These are phyloP conservation scores for Chalciporus sphaerocephalus DNA, from an alignment of 768 basidiomycete species.

Conservation along the genomic window DNA sequence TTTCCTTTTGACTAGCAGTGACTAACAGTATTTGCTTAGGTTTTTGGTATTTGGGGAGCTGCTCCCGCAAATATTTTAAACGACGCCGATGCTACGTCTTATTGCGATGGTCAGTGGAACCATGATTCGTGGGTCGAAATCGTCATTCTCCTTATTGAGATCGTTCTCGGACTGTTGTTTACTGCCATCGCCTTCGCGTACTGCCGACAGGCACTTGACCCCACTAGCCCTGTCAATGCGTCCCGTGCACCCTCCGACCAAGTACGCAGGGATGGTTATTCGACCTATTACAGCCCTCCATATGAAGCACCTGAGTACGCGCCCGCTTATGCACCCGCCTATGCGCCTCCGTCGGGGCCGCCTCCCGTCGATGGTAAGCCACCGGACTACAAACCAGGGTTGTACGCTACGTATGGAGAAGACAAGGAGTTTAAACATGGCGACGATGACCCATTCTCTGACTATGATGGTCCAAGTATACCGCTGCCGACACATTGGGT, in stretches of 20 bases:
- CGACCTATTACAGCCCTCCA: constrained; percentile 57
- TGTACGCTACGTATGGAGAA: constrained; percentile 25
- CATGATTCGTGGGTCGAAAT: constrained; percentile 69
- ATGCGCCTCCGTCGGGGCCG: constrained; percentile 49
- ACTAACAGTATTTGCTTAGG: constrained; percentile 21
- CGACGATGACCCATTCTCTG: constrained; percentile 56
- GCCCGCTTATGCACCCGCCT: constrained; percentile 42
- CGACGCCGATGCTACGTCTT: constrained; percentile 39
- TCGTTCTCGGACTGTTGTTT: constrained; percentile 55
- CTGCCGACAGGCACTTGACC: constrained; percentile 73
- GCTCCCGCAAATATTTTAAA: constrained; percentile 29
- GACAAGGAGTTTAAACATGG: constrained; percentile 33
- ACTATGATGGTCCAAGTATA: constrained; percentile 39
- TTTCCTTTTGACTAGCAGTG: background rate
- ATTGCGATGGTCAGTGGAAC: constrained; percentile 57
- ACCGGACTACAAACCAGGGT: constrained; percentile 44
- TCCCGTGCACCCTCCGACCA: constrained; percentile 40
- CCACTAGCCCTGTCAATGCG: constrained; percentile 51
- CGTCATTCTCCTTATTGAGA: constrained; percentile 53
- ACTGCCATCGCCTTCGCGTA: constrained; percentile 63
- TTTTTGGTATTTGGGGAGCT: constrained; percentile 57
- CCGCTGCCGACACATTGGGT: constrained; percentile 34
- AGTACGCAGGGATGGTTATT: constrained; percentile 36
- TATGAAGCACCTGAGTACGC: constrained; percentile 36
- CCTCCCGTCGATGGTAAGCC: constrained; percentile 47